Conservation (phyloP, 768 basidiomycete genomes). For the Saitozyma podzolica region DNA sequence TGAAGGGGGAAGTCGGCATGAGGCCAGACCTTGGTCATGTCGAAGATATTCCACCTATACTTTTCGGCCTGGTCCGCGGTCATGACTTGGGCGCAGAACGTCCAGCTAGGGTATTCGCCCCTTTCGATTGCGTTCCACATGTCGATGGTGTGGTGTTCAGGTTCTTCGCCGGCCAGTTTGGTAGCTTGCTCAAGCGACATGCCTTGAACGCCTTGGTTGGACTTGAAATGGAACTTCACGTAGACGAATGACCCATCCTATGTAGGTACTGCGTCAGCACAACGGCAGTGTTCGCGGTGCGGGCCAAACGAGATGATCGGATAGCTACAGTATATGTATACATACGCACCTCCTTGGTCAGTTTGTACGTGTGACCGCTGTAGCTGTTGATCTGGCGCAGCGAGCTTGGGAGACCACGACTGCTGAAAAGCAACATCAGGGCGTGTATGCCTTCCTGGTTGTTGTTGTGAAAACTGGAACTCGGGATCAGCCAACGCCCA, state of each 20-base stretch:
- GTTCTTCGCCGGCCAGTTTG: conserved; percentile 41
- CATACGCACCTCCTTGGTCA: no score
- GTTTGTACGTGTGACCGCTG: no score
- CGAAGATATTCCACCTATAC: conserved; percentile 44
- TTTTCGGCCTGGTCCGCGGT: conserved; percentile 41
- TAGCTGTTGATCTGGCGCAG: no score
- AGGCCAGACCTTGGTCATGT: conserved; percentile 45
- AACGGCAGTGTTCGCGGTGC: no score
- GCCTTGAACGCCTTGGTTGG: conserved; percentile 31
- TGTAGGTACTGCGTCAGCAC: neutral
- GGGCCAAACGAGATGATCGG: no score
- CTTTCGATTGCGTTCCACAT: conserved; percentile 47
- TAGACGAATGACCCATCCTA: conserved; percentile 1
- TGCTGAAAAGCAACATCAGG: conserved; percentile 40
- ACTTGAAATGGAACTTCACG: conserved; percentile 39
- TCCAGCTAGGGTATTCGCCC: conserved; percentile 43
- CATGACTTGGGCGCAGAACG: conserved; percentile 48
- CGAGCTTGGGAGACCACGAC: no score
- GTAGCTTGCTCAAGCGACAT: conserved; percentile 43
- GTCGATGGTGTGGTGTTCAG: conserved; percentile 49
- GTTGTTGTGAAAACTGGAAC: conserved; percentile 50
- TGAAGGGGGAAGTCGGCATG: conserved; percentile 41
- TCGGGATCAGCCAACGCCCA: conserved; percentile 24
- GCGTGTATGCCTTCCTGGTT: conserved; percentile 47
- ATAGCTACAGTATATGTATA: no score